These are phyloP conservation scores for Delitschia confertaspora DNA, from an alignment of 495 filamentous ascomycete genomes.

Conservation along the genomic window DNA sequence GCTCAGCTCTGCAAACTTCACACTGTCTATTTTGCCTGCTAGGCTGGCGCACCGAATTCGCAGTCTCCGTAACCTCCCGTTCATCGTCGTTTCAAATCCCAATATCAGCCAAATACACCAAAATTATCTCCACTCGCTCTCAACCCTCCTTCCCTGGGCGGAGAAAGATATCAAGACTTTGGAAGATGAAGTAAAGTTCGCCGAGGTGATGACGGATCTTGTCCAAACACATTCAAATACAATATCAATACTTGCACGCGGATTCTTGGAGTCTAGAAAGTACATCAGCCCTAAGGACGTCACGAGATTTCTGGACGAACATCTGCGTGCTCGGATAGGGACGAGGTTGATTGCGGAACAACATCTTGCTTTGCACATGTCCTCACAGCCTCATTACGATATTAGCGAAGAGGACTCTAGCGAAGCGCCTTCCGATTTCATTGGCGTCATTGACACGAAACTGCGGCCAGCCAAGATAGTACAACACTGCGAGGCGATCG, in stretches of 20 bases:
- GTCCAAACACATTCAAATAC: conserved; percentile 90
- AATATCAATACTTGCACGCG: conserved; percentile 82
- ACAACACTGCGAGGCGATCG: conserved; percentile 74
- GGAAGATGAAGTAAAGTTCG: conserved; percentile 83
- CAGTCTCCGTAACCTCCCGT: conserved; percentile 84
- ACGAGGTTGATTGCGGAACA: conserved; percentile 93
- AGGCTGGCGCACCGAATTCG: conserved; percentile 93
- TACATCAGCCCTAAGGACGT: conserved; percentile 76
- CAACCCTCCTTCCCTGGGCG: conserved; percentile 78
- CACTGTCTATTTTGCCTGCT: conserved; percentile 81
- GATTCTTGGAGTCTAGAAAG: conserved; percentile 82
- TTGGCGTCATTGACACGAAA: conserved; percentile 94
- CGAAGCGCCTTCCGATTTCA: conserved; percentile 55
- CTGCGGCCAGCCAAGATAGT: conserved; percentile 73
- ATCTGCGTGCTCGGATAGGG: conserved; percentile 87
- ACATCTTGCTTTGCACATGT: conserved; percentile 87
- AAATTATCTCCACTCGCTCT: conserved; percentile 88
- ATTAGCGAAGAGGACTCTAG: conserved; percentile 38
- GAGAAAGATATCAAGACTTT: conserved; percentile 65
- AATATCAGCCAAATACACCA: conserved; percentile 86
- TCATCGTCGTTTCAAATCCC: conserved; percentile 93
- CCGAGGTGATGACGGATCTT: conserved; percentile 82
- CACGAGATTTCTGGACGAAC: conserved; percentile 84
- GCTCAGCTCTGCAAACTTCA: conserved; percentile 86
- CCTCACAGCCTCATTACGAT: conserved; percentile 59